Evolutionary conservation across 805 yeast species (phyloP), one percentile per base, ranked within the genome.

Genomic region (Blastobotrys muscicola): DNA sequence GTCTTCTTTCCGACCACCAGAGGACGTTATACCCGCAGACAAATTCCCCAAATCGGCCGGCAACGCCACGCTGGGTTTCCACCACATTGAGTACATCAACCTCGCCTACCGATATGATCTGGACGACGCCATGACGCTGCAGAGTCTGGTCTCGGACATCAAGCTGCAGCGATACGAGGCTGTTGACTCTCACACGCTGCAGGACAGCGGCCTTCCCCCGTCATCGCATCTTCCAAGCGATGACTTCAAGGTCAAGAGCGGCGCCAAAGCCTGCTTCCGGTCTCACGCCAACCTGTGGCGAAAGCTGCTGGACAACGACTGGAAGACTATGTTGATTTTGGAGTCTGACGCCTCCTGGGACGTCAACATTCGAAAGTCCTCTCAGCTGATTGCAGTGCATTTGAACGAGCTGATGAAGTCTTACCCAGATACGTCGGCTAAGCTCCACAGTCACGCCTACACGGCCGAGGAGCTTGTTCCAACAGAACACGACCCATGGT

Each of bases 311-410:
- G 23, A 29, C 8, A 33, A 48, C 20, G 30, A 43, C 23, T 41
- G 43, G 42, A 11, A 26, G 9, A 31, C 47, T 10, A 8, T 39
- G 14, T 39, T 48, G 8, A 43, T 48, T 33, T 38, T 48, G 5
- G 51, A 48, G 30, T 16, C 47, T 8, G 51, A 48, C 36, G 47
- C 50, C 8, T 33, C 46, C n/a, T 48, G 51, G 51, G 51, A 48
- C 43, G 26, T 43, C 29, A 34, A 48, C 26, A 26, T 48, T 12
- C 31, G 43, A 36, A 16, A 36, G 26, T 13, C 16, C 39, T 6
- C 13, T 8, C 8, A 12, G 12, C 39, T 15, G 5, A 10, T 36
- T 11, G 39, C 39, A 9, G 16, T 13, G 39, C 26, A 13, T 8
- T n/a, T 36, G 4, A 13, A 20, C 13, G 39, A 36, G 10, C 31